Conservation (phyloP, 2,329 filamentous ascomycete species). For the Aspergillus phoenicis region DNA sequence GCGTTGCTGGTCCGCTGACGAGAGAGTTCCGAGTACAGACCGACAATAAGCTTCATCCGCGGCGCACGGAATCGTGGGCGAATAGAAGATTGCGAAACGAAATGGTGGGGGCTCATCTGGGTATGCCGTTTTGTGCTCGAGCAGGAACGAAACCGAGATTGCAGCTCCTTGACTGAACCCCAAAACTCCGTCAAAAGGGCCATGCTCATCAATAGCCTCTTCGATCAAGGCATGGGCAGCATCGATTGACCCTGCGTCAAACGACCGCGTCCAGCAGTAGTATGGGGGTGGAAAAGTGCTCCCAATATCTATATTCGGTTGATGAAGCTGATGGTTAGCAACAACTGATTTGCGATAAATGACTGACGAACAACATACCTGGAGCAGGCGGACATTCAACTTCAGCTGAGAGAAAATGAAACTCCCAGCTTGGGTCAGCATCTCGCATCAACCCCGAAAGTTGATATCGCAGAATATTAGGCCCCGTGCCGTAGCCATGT, state of each 20-base stretch:
- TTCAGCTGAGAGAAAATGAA: constrained; percentile 17
- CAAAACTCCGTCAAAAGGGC: constrained; percentile 32
- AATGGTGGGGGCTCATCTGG: constrained; percentile 20
- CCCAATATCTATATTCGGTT: neutral
- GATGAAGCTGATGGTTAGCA: too few relatives aligned
- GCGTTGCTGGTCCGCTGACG: constrained; percentile 6
- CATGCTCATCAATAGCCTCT: constrained; percentile 23
- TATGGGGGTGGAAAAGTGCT: constrained; percentile 19
- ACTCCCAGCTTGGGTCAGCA: constrained; percentile 17
- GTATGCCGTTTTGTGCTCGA: constrained; percentile 14
- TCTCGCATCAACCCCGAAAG: constrained; percentile 8
- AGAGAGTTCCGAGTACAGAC: constrained; percentile 1
- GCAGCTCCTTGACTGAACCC: constrained; percentile 30
- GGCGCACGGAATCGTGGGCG: neutral
- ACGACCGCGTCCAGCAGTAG: constrained; percentile 13
- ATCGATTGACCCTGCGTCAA: constrained; percentile 11
- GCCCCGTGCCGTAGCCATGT: constrained; percentile 26
- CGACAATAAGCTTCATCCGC: constrained; percentile 7
- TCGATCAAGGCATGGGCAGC: constrained; percentile 18
- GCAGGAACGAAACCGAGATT: constrained; percentile 20
- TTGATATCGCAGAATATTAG: constrained; percentile 19
- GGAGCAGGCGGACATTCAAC: constrained; percentile 1
- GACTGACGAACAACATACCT: neutral
- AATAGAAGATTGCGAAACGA: constrained; percentile 28
- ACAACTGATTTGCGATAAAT: too few relatives aligned